phyloP scores from a whole-genome alignment of 2,329 filamentous ascomycete species.

The Grosmannia clavigera region DNA sequence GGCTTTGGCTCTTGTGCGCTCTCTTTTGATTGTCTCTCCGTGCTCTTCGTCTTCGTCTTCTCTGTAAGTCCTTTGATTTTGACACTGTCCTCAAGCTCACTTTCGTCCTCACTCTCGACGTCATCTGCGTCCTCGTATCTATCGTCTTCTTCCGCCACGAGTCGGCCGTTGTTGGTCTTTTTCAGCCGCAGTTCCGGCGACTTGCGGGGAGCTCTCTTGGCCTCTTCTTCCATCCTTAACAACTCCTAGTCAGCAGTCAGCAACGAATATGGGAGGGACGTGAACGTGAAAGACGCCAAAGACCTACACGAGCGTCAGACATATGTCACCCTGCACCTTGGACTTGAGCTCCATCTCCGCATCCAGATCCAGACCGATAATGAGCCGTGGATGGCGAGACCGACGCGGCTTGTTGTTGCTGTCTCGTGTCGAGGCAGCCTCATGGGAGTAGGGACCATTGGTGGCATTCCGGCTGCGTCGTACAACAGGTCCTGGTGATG shows the following conservation, averaged over 20 bases:
- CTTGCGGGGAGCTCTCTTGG: constrained; percentile 1
- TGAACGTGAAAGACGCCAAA: neutral
- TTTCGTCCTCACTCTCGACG: neutral
- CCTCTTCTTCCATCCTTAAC: constrained; percentile 9
- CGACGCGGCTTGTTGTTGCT: neutral
- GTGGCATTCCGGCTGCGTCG: neutral
- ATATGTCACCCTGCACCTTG: constrained; percentile 66
- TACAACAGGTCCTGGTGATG: neutral
- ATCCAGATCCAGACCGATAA: constrained; percentile 47
- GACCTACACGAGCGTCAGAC: constrained; percentile 54
- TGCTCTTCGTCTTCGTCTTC: neutral
- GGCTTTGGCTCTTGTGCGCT: neutral
- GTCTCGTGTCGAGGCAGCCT: neutral
- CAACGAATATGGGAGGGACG: neutral
- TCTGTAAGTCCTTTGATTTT: neutral
- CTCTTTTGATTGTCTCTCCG: neutral
- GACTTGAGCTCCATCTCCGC: constrained; percentile 69
- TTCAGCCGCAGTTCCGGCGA: constrained; percentile 9
- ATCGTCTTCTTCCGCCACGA: constrained; percentile 3
- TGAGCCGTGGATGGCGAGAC: constrained; percentile 12
- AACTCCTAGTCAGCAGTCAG: neutral
- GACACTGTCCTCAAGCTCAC: neutral
- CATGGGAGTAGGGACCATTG: neutral
- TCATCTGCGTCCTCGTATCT: neutral
- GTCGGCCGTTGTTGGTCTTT: constrained; percentile 4